Conservation (phyloP, 1,284 basidiomycete species). For the Cystobasidium pallidum region DNA sequence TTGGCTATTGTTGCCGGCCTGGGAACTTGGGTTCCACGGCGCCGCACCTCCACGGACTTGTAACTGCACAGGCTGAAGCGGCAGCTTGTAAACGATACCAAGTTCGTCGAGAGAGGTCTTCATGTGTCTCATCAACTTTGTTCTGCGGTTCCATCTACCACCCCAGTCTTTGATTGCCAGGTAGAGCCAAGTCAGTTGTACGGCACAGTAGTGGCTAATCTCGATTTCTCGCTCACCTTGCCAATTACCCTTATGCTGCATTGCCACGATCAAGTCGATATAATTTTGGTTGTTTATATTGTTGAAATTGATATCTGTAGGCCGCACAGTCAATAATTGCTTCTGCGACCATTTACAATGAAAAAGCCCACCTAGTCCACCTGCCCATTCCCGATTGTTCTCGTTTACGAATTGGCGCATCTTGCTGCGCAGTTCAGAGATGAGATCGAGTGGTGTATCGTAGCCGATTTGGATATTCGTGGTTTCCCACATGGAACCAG, state of each 20-base stretch:
- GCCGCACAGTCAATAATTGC: too few relatives aligned
- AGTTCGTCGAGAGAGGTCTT: conserved; percentile 72
- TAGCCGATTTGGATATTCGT: conserved; percentile 61
- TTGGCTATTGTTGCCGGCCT: neutral
- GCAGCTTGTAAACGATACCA: conserved; percentile 69
- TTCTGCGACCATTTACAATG: too few relatives aligned
- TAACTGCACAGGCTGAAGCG: conserved; percentile 70
- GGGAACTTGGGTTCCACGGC: conserved; percentile 22
- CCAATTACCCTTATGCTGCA: conserved; percentile 67
- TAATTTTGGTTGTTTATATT: conserved; percentile 54
- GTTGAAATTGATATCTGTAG: conserved; percentile 55
- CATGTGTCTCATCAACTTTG: conserved; percentile 70
- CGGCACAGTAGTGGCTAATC: conserved; percentile 2
- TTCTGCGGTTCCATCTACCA: conserved; percentile 63
- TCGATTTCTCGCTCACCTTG: conserved; percentile 13
- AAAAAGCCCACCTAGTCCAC: conserved; percentile 35
- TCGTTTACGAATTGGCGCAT: conserved; percentile 67
- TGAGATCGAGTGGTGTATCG: conserved; percentile 56
- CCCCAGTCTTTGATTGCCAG: conserved; percentile 24
- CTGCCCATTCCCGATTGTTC: conserved; percentile 75
- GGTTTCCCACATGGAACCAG: conserved; percentile 69
- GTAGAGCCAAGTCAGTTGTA: neutral
- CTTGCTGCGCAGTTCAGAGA: conserved; percentile 68
- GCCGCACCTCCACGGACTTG: conserved; percentile 51
- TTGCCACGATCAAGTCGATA: conserved; percentile 62